Percentiles rank a stretch among this genome's conserved stretches.
Conservation (phyloP, 345 rosid genomes). For the Salix caprea region DNA sequence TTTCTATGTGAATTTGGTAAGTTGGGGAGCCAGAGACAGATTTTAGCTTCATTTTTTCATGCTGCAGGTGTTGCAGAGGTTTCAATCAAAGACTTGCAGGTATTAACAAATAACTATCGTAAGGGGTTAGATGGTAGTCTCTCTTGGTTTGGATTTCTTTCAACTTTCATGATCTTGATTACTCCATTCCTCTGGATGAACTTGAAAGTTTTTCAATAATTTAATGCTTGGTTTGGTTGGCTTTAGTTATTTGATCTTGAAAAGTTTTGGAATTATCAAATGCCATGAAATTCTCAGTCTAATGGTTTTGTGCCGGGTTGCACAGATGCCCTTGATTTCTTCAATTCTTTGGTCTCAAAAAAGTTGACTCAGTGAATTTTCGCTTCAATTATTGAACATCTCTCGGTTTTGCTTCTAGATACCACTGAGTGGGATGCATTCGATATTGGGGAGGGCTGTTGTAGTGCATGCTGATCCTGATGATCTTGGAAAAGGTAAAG, state of each 20-base stretch:
- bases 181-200: neutral
- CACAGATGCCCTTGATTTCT: neutral
- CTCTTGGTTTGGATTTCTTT: neutral
- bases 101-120: constrained; percentile 9
- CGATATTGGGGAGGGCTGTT: constrained; percentile 85
- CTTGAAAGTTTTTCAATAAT: neutral
- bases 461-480: constrained; percentile 89
- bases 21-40: neutral
- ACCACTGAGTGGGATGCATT: constrained; percentile 69
- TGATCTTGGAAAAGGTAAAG: constrained; percentile 83
- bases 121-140: neutral
- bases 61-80: constrained; percentile 83
- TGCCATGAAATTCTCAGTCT: neutral
- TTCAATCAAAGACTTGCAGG: constrained; percentile 62
- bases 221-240: neutral
- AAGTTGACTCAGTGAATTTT: neutral
- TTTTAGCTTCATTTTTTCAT: constrained; percentile 9
- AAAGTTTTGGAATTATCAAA: neutral
- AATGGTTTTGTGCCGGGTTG: neutral
- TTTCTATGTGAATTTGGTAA: neutral
- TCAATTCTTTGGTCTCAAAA: neutral
- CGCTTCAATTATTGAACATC: neutral
- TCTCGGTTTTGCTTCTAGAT: constrained; percentile 47
- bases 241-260: neutral
- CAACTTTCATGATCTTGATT: neutral